phyloP scores from a whole-genome alignment of 208 protist species.

The Naegleria gruberi region DNA sequence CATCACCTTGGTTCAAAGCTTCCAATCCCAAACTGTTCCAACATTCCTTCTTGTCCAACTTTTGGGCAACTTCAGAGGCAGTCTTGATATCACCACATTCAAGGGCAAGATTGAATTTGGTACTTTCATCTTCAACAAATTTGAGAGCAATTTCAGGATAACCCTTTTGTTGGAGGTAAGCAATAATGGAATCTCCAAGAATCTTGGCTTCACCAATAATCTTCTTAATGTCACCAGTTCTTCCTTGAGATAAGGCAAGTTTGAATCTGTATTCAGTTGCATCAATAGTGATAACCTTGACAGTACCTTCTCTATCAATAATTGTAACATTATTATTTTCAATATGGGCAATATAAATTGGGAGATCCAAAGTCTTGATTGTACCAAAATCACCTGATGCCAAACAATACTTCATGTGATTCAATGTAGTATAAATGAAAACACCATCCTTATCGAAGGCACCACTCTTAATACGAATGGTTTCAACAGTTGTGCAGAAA shows the following conservation, averaged over 20 bases:
- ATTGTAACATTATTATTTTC: conserved; percentile 69
- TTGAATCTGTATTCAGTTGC: conserved; percentile 91
- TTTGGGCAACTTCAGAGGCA: conserved; percentile 66
- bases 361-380: conserved; percentile 87
- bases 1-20: conserved; percentile 85
- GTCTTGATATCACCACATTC: conserved; percentile 94
- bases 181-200: conserved; percentile 90
- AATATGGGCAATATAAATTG: conserved; percentile 85
- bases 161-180: conserved; percentile 94
- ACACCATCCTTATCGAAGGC: conserved; percentile 67
- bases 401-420: conserved; percentile 94
- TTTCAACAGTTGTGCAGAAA: conserved; percentile 79
- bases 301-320: conserved; percentile 78
- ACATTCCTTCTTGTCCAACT: conserved; percentile 74
- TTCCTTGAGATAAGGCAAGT: conserved; percentile 75
- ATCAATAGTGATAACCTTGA: conserved; percentile 72
- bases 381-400: conserved; percentile 87
- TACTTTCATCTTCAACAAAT: conserved; percentile 92
- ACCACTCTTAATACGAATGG: conserved; percentile 86
- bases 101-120: conserved; percentile 92
- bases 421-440: conserved; percentile 94
- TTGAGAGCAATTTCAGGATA: conserved; percentile 93
- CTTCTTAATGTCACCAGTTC: conserved; percentile 80
- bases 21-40: conserved; percentile 82
- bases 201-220: conserved; percentile 83